phyloP scores from a whole-genome alignment of 352 stramenopile species.

The Globisporangium cylindrosporum region DNA sequence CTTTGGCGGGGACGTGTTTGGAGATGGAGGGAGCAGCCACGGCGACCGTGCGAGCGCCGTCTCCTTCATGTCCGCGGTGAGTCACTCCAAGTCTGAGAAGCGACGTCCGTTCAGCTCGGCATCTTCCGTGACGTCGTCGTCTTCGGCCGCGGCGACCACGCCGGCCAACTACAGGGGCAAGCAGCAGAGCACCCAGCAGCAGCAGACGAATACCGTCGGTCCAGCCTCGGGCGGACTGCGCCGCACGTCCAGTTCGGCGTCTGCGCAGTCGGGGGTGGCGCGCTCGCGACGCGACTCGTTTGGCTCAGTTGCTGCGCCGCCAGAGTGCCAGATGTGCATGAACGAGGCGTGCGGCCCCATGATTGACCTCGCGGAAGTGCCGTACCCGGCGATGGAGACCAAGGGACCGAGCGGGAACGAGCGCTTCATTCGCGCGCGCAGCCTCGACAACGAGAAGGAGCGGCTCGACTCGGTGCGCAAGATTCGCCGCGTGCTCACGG shows the following conservation, averaged over 20 bases:
- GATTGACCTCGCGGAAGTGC: conserved; percentile 44
- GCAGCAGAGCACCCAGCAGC: not conserved
- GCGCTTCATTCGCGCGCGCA: conserved; percentile 39
- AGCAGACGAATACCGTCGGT: conserved; percentile 5
- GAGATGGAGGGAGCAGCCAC: conserved; percentile 15
- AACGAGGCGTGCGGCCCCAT: conserved; percentile 61
- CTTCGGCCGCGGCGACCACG: conserved; percentile 14
- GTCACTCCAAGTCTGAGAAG: not conserved
- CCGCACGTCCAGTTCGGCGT: conserved; percentile 32
- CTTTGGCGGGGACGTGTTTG: conserved; percentile 10
- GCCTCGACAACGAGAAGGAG: conserved; percentile 58
- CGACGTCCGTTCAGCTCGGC: conserved; percentile 7
- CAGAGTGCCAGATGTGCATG: conserved; percentile 51
- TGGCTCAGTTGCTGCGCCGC: conserved; percentile 6
- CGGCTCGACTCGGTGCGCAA: conserved; percentile 42
- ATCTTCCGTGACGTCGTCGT: conserved; percentile 3
- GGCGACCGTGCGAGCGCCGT: conserved; percentile 18
- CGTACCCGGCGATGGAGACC: conserved; percentile 48
- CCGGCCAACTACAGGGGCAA: conserved; percentile 12
- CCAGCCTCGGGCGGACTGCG: conserved; percentile 20
- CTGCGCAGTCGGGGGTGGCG: conserved; percentile 11
- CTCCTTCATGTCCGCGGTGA: conserved; percentile 15
- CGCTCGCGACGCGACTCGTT: conserved; percentile 36
- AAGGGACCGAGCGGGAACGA: conserved; percentile 21
- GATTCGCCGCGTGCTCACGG: conserved; percentile 41